Evolutionary conservation across 2,329 filamentous ascomycete species (phyloP).

Genomic region (Fusarium palustre): DNA sequence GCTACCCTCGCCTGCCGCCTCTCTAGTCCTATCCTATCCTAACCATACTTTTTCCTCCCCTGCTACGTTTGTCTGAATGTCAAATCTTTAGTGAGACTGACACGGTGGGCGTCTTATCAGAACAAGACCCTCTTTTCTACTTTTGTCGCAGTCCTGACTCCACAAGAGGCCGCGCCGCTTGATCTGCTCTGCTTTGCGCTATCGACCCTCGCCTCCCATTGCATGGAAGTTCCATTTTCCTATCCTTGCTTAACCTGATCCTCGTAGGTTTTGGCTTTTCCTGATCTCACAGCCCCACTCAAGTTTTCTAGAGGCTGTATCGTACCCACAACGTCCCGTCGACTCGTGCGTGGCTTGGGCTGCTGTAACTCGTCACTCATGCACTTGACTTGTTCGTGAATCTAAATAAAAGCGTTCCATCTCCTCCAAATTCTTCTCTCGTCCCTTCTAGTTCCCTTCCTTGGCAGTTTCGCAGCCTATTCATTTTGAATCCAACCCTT

Average conservation of each 20-base stretch:
- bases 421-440: conserved; percentile 43
- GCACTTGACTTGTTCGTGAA: conserved; percentile 36
- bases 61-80: conserved; percentile 28
- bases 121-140: conserved; percentile 47
- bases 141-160: conserved; percentile 45
- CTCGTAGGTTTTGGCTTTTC: conserved; percentile 35
- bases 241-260: conserved; percentile 36
- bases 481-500: conserved; percentile 2
- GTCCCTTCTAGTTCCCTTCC: conserved; percentile 35
- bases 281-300: conserved; percentile 44
- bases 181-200: conserved; percentile 42
- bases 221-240: conserved; percentile 28
- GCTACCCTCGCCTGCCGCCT: conserved; percentile 13
- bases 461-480: conserved; percentile 38
- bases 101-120: conserved; percentile 46
- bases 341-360: conserved; percentile 39
- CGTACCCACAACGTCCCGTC: conserved; percentile 40
- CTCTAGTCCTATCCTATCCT: conserved; percentile 1
- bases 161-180: conserved; percentile 42
- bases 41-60: conserved; percentile 12
- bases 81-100: conserved; percentile 27
- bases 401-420: conserved; percentile 46
- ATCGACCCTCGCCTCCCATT: conserved; percentile 41
- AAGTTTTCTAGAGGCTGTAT: conserved; percentile 37
- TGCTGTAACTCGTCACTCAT: conserved; percentile 40